phyloP scores from a whole-genome alignment of 139 green algal species.

The Tetradesmus lagerheimii region DNA sequence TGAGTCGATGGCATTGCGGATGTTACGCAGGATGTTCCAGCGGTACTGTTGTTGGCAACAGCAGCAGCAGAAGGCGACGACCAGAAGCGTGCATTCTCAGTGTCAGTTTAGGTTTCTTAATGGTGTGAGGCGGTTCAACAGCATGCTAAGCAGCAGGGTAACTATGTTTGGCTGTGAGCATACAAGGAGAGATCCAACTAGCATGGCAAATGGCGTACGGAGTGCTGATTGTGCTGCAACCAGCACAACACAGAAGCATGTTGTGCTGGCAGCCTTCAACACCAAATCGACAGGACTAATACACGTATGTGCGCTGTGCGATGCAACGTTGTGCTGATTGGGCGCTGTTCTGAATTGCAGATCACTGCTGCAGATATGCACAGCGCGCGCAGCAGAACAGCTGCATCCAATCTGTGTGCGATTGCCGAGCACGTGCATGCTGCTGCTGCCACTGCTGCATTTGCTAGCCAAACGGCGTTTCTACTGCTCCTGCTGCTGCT shows the following conservation, averaged over 20 bases:
- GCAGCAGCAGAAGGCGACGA: not conserved
- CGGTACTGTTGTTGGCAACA: conserved; percentile 76
- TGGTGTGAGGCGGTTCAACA: too few relatives aligned
- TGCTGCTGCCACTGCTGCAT: conserved; percentile 10
- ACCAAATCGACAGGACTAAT: too few relatives aligned
- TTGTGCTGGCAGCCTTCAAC: too few relatives aligned
- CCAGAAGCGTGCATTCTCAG: too few relatives aligned
- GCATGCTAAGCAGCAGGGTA: not conserved
- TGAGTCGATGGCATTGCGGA: conserved; percentile 83
- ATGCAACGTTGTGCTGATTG: too few relatives aligned
- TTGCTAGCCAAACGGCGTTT: too few relatives aligned
- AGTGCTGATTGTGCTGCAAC: too few relatives aligned
- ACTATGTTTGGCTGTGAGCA: not conserved
- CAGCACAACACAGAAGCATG: too few relatives aligned
- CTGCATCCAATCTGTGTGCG: not conserved
- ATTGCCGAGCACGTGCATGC: not conserved
- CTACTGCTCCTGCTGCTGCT: not conserved
- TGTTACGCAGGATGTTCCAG: conserved; percentile 87
- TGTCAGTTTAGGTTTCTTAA: too few relatives aligned
- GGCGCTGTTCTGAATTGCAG: not conserved
- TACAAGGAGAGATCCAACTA: too few relatives aligned
- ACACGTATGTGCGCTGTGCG: too few relatives aligned
- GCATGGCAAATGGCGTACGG: too few relatives aligned
- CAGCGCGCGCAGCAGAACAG: not conserved
- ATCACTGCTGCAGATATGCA: not conserved